A percentile compares a stretch with the other conserved stretches of the same genome.
Evolutionary conservation across 441 rosid genomes (phyloP).

Genomic region (Euphorbia schlechtendalii): DNA sequence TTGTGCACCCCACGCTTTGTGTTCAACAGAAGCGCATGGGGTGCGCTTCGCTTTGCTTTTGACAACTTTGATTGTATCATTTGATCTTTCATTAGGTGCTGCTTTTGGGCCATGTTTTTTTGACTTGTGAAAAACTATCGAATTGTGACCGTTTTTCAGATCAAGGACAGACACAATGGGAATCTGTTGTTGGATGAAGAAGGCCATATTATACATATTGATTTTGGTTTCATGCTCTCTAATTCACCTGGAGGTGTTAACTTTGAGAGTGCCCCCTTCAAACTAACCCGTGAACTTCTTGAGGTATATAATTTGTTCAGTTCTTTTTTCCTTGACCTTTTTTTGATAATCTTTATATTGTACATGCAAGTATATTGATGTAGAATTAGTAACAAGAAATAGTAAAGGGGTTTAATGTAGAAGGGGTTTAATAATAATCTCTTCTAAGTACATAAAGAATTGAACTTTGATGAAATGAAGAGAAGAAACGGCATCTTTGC

Average conservation of each 20-base stretch:
- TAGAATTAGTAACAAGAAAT: background rate
- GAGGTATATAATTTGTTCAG: slow-evolving; percentile 38
- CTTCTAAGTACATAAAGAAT: background rate
- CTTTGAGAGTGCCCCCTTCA: slow-evolving; percentile 97
- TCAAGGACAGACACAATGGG: slow-evolving; percentile 98
- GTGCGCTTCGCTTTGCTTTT: no score
- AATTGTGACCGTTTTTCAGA: slow-evolving; percentile 27
- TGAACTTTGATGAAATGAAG: background rate
- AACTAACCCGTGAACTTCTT: slow-evolving; percentile 94
- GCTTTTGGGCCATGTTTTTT: background rate
- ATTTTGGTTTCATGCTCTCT: slow-evolving; percentile 98
- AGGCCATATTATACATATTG: slow-evolving; percentile 97
- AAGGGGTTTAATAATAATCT: background rate
- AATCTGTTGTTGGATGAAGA: slow-evolving; percentile 93
- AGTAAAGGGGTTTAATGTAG: no score
- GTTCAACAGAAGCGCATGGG: no score
- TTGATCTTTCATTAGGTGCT: background rate
- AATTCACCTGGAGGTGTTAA: slow-evolving; percentile 98
- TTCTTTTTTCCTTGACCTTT: background rate
- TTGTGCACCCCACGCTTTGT: no score
- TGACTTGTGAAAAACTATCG: background rate
- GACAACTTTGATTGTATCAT: no score
- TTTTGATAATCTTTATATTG: slow-evolving; percentile 7
- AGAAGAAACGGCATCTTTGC: background rate
- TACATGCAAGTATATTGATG: background rate